Conservation (phyloP, 2,329 filamentous ascomycete genomes). For the Aspergillus caelatus region DNA sequence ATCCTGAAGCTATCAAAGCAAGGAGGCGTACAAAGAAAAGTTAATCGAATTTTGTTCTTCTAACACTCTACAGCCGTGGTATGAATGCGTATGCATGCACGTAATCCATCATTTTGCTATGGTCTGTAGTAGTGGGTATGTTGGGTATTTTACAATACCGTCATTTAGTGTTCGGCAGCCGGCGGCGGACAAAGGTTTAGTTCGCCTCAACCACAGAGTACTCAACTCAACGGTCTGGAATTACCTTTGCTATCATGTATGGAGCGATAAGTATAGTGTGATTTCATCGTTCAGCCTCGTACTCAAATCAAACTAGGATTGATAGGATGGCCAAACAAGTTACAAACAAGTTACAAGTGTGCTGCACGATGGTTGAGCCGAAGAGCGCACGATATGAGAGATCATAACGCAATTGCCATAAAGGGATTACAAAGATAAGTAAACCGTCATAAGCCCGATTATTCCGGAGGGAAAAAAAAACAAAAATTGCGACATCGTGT, state of each 20-base stretch:
- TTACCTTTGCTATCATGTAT: neutral
- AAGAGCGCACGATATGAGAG: neutral
- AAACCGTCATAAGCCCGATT: neutral
- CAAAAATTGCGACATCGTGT: neutral
- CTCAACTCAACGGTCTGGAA: neutral
- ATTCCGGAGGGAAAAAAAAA: neutral
- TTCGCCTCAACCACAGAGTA: neutral
- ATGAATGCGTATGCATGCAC: neutral
- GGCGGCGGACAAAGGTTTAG: neutral
- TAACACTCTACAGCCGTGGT: neutral
- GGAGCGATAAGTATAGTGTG: neutral
- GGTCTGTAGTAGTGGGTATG: neutral
- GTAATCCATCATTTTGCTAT: neutral
- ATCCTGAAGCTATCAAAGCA: neutral
- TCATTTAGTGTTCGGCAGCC: neutral
- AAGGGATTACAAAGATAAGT: neutral
- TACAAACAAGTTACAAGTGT: neutral
- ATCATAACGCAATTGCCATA: neutral
- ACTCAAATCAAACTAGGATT: neutral
- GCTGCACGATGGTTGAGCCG: neutral
- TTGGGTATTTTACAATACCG: neutral
- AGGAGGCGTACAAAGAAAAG: neutral
- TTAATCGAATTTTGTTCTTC: neutral
- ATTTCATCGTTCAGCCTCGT: neutral
- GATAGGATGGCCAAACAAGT: no score